Evolutionary conservation across 345 rosid species (phyloP).

Genomic region (Alliaria petiolata): DNA sequence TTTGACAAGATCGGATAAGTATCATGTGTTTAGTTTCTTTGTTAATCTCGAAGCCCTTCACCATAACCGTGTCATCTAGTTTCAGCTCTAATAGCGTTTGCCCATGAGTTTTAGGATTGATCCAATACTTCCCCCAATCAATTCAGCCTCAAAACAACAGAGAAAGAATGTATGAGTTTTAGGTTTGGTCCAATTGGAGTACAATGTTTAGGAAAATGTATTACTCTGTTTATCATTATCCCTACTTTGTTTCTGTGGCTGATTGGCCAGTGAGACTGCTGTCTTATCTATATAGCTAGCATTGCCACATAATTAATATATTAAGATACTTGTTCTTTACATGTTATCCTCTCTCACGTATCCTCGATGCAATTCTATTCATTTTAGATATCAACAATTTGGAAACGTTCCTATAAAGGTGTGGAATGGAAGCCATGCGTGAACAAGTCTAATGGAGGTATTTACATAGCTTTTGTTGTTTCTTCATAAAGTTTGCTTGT

Average conservation of each 20-base stretch:
- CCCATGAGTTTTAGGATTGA: neutral
- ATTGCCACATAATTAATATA: neutral
- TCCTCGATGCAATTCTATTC: conserved; percentile 1
- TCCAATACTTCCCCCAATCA: neutral
- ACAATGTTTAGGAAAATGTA: neutral
- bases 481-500: neutral
- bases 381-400: conserved; percentile 69
- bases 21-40: too few relatives aligned
- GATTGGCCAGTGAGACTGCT: neutral
- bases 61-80: too few relatives aligned
- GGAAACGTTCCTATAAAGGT: conserved; percentile 77
- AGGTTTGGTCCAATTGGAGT: neutral
- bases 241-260: conserved; percentile 1
- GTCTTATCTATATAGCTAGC: neutral
- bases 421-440: conserved; percentile 83
- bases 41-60: neutral
- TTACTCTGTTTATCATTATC: neutral
- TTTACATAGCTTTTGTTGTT: neutral
- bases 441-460: conserved; percentile 70
- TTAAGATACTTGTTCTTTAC: neutral
- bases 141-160: neutral
- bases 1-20: too few relatives aligned
- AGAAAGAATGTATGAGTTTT: neutral
- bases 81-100: neutral
- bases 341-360: neutral